Evolutionary conservation across 495 filamentous ascomycete genomes (phyloP).

Genomic region (Geoglossum glabrum): DNA sequence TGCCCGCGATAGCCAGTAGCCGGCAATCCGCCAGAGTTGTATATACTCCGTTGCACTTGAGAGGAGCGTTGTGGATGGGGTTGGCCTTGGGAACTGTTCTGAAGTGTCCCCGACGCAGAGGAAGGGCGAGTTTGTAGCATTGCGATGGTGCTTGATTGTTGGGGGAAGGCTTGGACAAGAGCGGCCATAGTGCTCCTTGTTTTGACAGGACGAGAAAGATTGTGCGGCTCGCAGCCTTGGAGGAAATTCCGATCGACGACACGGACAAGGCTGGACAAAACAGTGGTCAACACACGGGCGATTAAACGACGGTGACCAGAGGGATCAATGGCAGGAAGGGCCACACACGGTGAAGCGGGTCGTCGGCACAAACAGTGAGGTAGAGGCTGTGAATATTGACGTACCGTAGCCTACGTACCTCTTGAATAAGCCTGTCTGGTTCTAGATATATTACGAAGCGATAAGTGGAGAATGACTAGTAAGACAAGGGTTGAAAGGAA

Average conservation of each 20-base stretch:
- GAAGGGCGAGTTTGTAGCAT: slow-evolving; percentile 63
- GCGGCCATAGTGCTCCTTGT: slow-evolving; percentile 52
- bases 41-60: slow-evolving; percentile 42
- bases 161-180: slow-evolving; percentile 75
- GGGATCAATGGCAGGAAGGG: background rate
- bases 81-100: slow-evolving; percentile 29
- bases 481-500: background rate
- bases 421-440: background rate
- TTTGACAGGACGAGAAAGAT: background rate
- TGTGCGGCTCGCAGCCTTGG: background rate
- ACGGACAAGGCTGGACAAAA: background rate
- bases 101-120: slow-evolving; percentile 48
- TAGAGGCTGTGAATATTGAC: background rate
- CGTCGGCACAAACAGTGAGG: background rate
- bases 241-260: background rate
- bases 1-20: slow-evolving; percentile 49
- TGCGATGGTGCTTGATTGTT: slow-evolving; percentile 60
- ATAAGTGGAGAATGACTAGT: background rate
- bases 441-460: background rate
- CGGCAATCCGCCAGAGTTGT: slow-evolving; percentile 31
- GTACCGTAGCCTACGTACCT: background rate
- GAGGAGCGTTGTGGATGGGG: slow-evolving; percentile 26
- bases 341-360: background rate
- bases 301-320: background rate
- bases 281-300: background rate